Evolutionary conservation across 345 rosid genomes (phyloP).

Genomic region (Lenwebbia sp.): DNA sequence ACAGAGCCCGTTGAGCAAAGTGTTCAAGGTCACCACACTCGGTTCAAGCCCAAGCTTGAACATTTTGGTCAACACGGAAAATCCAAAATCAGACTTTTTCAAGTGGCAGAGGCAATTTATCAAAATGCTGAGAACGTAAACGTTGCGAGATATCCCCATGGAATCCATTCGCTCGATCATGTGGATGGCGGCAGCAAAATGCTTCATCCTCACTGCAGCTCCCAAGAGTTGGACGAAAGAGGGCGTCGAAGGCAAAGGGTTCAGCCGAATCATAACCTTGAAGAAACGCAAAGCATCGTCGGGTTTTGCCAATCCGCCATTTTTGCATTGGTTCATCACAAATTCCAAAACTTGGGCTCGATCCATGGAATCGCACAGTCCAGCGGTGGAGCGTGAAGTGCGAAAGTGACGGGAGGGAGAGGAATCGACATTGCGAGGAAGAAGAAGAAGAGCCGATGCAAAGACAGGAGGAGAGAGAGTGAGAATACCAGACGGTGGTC

Average conservation of each 20-base stretch:
- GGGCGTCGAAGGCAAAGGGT: neutral
- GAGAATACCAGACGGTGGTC: neutral
- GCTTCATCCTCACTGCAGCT: neutral
- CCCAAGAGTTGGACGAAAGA: neutral
- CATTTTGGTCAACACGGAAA: neutral
- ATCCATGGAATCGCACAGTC: neutral
- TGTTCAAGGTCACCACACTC: neutral
- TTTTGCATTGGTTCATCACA: rapidly evolving
- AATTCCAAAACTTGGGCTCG: neutral
- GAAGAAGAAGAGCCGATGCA: neutral
- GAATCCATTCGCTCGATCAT: neutral
- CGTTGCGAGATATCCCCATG: neutral
- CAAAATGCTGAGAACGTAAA: neutral
- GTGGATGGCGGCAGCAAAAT: neutral
- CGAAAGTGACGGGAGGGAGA: neutral
- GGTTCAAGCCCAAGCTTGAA: slow-evolving; percentile 6
- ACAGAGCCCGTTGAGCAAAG: neutral
- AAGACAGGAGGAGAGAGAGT: neutral
- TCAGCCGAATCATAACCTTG: neutral
- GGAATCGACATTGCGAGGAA: neutral
- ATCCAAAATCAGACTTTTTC: neutral
- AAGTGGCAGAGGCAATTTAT: neutral
- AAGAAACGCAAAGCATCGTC: neutral
- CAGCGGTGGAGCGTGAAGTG: neutral
- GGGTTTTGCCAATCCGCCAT: neutral